These are phyloP conservation scores for Henckelia pumila DNA, from an alignment of 257 asterid species.

Conservation along the genomic window DNA sequence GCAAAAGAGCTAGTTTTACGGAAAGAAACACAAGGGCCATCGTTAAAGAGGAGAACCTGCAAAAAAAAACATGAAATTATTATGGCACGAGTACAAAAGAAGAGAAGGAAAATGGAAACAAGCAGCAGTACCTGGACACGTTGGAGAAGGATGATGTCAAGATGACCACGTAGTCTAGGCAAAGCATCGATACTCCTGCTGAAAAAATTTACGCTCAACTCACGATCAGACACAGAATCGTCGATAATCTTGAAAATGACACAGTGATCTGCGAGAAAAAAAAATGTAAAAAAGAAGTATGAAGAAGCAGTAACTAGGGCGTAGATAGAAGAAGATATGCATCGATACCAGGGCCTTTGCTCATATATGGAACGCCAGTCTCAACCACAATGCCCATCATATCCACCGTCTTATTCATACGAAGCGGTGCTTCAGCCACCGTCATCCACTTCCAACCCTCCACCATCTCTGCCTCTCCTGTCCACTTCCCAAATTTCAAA, in stretches of 20 bases:
- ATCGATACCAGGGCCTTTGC: slow-evolving; percentile 10
- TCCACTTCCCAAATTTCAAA: too few species aligned
- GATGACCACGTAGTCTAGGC: slow-evolving; percentile 4
- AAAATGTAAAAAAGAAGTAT: too few species aligned
- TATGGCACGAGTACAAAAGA: neutral
- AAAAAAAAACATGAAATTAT: neutral
- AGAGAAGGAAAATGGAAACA: neutral
- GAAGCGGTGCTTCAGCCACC: neutral
- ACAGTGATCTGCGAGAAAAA: slow-evolving; percentile 1
- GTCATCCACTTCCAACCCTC: slow-evolving; percentile 1
- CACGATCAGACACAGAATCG: neutral
- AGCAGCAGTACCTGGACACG: slow-evolving; percentile 9
- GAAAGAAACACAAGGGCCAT: neutral
- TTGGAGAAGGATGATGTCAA: neutral
- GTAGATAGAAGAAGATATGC: neutral
- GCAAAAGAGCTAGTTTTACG: neutral
- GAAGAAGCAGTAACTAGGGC: neutral
- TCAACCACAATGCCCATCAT: slow-evolving; percentile 3
- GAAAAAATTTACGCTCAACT: slow-evolving; percentile 1
- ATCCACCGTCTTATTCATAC: neutral
- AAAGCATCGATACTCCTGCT: neutral
- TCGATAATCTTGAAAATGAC: slow-evolving; percentile 1
- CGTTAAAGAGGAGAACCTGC: neutral
- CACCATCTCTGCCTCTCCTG: too few species aligned
- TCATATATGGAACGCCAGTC: neutral